Evolutionary conservation across 176 grass and related monocot genomes (phyloP).

Genomic region (Microstegium vimineum): DNA sequence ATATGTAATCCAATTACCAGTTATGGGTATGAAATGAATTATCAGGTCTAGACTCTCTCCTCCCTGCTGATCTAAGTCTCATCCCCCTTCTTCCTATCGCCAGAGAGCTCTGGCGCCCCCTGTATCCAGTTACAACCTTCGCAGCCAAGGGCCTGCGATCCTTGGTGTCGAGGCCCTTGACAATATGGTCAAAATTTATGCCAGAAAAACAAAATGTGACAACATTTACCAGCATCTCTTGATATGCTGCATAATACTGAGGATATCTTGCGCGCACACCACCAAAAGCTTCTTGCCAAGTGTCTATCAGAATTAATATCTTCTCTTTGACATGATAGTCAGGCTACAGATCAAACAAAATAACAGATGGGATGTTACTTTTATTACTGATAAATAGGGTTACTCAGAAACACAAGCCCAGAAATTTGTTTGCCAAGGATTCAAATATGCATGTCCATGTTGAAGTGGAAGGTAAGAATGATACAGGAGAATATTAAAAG

Average conservation of each 20-base stretch:
- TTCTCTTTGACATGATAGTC: slow-evolving; percentile 62
- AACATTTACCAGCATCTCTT: slow-evolving; percentile 72
- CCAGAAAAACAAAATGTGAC: neutral
- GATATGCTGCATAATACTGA: slow-evolving; percentile 79
- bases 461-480: neutral
- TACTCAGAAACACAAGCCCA: neutral
- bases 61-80: too few relatives aligned
- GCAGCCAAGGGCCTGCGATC: too few relatives aligned
- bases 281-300: slow-evolving; percentile 99
- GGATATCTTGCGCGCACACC: slow-evolving; percentile 83
- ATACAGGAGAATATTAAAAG: neutral
- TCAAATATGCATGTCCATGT: neutral
- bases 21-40: too few relatives aligned
- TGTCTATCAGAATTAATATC: slow-evolving; percentile 74
- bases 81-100: too few relatives aligned
- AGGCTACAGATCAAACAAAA: slow-evolving; percentile 39
- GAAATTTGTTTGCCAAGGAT: neutral
- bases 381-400: neutral
- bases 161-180: too few relatives aligned
- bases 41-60: too few relatives aligned
- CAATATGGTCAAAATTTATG: slow-evolving; percentile 7
- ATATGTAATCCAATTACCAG: too few relatives aligned
- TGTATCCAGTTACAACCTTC: too few relatives aligned
- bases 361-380: neutral
- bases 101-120: too few relatives aligned